phyloP scores from a whole-genome alignment of 2,329 filamentous ascomycete genomes.

The Trichoderma arundinaceum region DNA sequence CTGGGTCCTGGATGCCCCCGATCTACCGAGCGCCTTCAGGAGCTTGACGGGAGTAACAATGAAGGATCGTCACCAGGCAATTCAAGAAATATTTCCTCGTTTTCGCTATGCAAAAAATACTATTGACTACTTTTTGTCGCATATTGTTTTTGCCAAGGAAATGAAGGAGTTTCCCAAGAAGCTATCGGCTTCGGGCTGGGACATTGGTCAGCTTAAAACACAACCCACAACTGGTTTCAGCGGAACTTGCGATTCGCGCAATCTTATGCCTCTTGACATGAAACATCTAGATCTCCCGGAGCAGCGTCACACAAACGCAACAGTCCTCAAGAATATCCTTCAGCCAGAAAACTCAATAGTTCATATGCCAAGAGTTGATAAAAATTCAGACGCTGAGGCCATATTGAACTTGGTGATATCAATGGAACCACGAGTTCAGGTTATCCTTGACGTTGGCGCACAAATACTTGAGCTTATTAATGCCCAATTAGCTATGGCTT shows the following conservation, averaged over 20 bases:
- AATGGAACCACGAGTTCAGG: constrained; percentile 47
- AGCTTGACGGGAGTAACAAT: constrained; percentile 62
- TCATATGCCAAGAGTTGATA: constrained; percentile 59
- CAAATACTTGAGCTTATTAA: constrained; percentile 70
- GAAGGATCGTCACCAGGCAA: constrained; percentile 56
- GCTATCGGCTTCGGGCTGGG: constrained; percentile 70
- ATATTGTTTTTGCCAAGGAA: constrained; percentile 65
- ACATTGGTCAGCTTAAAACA: constrained; percentile 56
- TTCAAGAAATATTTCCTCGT: constrained; percentile 58
- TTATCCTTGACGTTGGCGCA: constrained; percentile 74
- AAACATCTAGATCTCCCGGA: constrained; percentile 59
- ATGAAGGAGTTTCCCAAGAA: constrained; percentile 68
- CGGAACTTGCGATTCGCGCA: constrained; percentile 68
- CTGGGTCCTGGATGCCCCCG: constrained; percentile 51
- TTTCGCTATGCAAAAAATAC: constrained; percentile 58
- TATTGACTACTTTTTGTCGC: constrained; percentile 67
- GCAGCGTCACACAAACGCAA: constrained; percentile 69
- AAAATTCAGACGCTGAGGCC: constrained; percentile 43
- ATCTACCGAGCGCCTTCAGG: constrained; percentile 46
- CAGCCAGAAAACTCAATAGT: constrained; percentile 58
- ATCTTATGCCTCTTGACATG: constrained; percentile 63
- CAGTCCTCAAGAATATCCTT: constrained; percentile 66
- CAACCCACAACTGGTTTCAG: constrained; percentile 69
- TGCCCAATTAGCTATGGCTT: constrained; percentile 55
- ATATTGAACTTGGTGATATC: neutral